These are phyloP conservation scores for Candida mesenterica DNA, from an alignment of 1,139 yeast genomes.

Conservation along the genomic window DNA sequence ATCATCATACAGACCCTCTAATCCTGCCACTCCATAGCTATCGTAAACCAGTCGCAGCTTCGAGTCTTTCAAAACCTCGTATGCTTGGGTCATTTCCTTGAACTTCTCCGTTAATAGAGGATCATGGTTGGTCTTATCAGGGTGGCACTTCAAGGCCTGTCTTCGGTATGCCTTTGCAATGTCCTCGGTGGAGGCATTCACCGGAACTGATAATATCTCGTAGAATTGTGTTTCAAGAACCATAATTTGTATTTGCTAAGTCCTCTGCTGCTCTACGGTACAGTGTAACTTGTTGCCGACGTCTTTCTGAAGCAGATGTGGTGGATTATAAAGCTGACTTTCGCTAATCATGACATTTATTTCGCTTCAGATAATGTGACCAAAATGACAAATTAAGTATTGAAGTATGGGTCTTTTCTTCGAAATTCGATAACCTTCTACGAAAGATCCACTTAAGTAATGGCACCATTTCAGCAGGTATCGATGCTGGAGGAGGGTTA, in stretches of 20 bases:
- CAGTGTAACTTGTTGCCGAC: neutral
- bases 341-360: too few relatives aligned
- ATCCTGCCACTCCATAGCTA: constrained; percentile 38
- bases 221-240: constrained; percentile 35
- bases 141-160: constrained; percentile 44
- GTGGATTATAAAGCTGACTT: too few relatives aligned
- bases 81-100: constrained; percentile 44
- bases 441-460: constrained; percentile 5
- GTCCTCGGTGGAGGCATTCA: constrained; percentile 38
- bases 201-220: constrained; percentile 36
- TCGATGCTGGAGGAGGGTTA: neutral
- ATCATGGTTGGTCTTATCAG: constrained; percentile 48
- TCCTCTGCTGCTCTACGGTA: neutral
- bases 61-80: constrained; percentile 38
- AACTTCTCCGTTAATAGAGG: constrained; percentile 44
- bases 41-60: constrained; percentile 35
- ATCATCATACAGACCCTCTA: constrained; percentile 29
- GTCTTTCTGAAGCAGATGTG: neutral
- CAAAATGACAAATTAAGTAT: too few relatives aligned
- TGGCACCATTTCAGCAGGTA: neutral
- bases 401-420: neutral
- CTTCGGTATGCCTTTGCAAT: constrained; percentile 40
- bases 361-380: too few relatives aligned
- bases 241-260: constrained; percentile 16
- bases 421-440: constrained; percentile 12